Evolutionary conservation across 345 rosid genomes (phyloP).

Genomic region (Passiflora organensis): DNA sequence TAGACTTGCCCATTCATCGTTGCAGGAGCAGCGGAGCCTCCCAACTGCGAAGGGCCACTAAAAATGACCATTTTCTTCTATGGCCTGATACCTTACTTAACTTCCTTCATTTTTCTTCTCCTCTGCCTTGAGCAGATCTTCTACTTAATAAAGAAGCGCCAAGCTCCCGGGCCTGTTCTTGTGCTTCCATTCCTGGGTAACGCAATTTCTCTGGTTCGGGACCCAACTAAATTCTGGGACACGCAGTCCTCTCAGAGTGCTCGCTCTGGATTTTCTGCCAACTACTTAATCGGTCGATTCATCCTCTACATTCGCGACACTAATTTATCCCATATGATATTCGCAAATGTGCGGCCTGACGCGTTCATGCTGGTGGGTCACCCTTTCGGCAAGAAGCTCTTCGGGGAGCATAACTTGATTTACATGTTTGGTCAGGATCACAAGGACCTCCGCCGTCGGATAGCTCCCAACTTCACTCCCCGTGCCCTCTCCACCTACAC

Average conservation of each 20-base stretch:
- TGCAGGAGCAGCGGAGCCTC: no score
- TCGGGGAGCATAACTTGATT: constrained; percentile 79
- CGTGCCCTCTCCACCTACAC: constrained; percentile 72
- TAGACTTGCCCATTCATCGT: no score
- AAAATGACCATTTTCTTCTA: neutral
- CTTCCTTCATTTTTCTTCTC: constrained; percentile 29
- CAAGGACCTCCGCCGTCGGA: constrained; percentile 67
- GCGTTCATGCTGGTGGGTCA: constrained; percentile 74
- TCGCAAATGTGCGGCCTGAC: constrained; percentile 76
- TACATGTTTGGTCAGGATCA: constrained; percentile 84
- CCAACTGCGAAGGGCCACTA: no score
- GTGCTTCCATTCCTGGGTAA: constrained; percentile 66
- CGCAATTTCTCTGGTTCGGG: constrained; percentile 41
- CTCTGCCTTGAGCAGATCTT: constrained; percentile 49
- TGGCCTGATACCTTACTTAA: constrained; percentile 24
- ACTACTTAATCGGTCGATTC: constrained; percentile 66
- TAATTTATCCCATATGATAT: constrained; percentile 63
- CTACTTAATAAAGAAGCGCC: constrained; percentile 53
- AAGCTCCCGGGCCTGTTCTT: constrained; percentile 51
- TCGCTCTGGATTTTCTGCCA: constrained; percentile 50
- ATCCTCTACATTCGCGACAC: constrained; percentile 53
- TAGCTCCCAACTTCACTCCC: constrained; percentile 79
- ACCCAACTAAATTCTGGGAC: constrained; percentile 76
- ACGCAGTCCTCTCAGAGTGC: constrained; percentile 36
- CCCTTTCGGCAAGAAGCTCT: constrained; percentile 81